Evolutionary conservation across 805 yeast genomes (phyloP).

Genomic region (Candida jianshihensis): DNA sequence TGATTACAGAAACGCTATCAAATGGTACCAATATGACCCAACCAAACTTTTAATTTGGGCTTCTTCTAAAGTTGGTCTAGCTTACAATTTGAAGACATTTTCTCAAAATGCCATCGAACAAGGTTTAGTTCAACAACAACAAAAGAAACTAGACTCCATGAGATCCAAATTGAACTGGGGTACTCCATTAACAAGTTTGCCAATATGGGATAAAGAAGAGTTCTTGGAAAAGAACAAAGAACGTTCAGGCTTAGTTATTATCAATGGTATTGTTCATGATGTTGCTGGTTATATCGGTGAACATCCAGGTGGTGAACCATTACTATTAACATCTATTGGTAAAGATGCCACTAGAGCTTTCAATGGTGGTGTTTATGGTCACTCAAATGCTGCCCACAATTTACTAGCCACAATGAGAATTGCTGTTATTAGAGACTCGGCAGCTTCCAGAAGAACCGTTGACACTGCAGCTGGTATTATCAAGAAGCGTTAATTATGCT

Average conservation of each 20-base stretch:
- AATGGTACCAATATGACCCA: slow-evolving; percentile 86
- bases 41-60: slow-evolving; percentile 58
- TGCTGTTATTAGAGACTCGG: slow-evolving; percentile 66
- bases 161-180: slow-evolving; percentile 71
- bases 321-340: slow-evolving; percentile 64
- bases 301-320: slow-evolving; percentile 82
- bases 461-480: slow-evolving; percentile 12
- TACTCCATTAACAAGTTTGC: slow-evolving; percentile 54
- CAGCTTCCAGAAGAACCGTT: slow-evolving; percentile 27
- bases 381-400: slow-evolving; percentile 82
- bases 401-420: slow-evolving; percentile 77
- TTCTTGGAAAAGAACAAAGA: slow-evolving; percentile 37
- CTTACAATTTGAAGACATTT: slow-evolving; percentile 64
- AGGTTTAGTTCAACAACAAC: slow-evolving; percentile 76
- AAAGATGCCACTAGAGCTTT: slow-evolving; percentile 81
- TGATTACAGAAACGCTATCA: slow-evolving; percentile 81
- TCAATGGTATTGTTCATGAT: slow-evolving; percentile 76
- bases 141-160: slow-evolving; percentile 65
- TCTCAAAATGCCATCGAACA: slow-evolving; percentile 78
- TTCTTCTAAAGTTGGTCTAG: slow-evolving; percentile 58
- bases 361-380: slow-evolving; percentile 82
- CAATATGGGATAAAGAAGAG: slow-evolving; percentile 66
- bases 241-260: slow-evolving; percentile 55
- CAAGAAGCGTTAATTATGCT: slow-evolving; percentile 7
- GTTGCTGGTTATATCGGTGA: slow-evolving; percentile 60